These are phyloP conservation scores for Geum urbanum DNA, from an alignment of 306 rosid species.

Conservation along the genomic window DNA sequence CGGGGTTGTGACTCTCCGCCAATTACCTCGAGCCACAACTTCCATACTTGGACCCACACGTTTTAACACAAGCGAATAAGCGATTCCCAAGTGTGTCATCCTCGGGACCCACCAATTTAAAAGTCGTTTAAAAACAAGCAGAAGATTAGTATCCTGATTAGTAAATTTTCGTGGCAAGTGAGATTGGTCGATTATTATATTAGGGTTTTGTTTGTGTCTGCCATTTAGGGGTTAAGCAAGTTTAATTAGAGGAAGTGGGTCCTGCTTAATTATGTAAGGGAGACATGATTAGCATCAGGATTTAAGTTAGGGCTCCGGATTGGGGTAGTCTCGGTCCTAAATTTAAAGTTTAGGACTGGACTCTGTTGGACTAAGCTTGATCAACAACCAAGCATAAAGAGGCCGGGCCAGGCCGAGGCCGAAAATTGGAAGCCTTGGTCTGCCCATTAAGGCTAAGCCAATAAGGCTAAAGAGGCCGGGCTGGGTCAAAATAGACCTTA, in stretches of 20 bases:
- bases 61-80: slow-evolving; percentile 24
- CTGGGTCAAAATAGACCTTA: no score
- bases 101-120: background rate
- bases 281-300: slow-evolving; percentile 13
- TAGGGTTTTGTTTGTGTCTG: slow-evolving; percentile 14
- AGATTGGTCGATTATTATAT: slow-evolving; percentile 7
- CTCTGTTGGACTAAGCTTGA: no score
- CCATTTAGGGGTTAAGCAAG: slow-evolving; percentile 7
- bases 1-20: slow-evolving; percentile 13
- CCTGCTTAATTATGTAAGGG: slow-evolving; percentile 14
- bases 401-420: no score
- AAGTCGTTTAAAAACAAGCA: background rate
- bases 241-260: background rate
- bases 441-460: no score
- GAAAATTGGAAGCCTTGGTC: no score
- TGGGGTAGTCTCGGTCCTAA: no score
- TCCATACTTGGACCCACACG: slow-evolving; percentile 30
- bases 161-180: slow-evolving; percentile 5
- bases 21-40: slow-evolving; percentile 22
- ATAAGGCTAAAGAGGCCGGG: no score
- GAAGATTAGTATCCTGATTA: background rate
- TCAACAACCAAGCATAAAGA: no score
- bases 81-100: slow-evolving; percentile 9
- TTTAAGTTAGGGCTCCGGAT: background rate
- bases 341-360: no score